A percentile compares a stretch with the other conserved stretches of the same genome.
phyloP scores from a whole-genome alignment of 73 alveolate genomes.

The Stentor roeselii region DNA sequence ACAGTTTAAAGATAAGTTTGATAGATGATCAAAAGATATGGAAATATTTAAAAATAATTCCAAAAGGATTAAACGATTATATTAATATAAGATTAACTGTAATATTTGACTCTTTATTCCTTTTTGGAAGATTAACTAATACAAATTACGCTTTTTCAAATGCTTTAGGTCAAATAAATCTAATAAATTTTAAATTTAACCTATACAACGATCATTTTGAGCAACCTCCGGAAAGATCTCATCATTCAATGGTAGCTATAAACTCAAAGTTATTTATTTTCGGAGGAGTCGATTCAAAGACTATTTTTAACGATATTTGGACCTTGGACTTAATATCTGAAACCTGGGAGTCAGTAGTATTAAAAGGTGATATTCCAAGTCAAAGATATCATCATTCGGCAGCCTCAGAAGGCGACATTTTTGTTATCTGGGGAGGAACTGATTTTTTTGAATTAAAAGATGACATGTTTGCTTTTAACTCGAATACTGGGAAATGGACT shows the following conservation, averaged over 20 bases:
- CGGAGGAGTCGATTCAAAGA: constrained; percentile 6
- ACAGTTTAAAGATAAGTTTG: too few species aligned
- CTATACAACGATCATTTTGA: too few species aligned
- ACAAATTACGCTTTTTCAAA: background rate
- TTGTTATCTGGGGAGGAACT: constrained; percentile 23
- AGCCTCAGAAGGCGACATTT: background rate
- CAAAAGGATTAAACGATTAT: background rate
- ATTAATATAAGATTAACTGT: background rate
- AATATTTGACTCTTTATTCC: background rate
- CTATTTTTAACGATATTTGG: background rate
- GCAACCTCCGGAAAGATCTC: constrained; percentile 24
- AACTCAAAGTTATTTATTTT: background rate
- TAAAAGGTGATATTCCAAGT: constrained; percentile 7
- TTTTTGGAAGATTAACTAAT: background rate
- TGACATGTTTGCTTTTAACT: background rate
- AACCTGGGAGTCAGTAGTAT: background rate
- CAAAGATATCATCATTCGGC: constrained; percentile 14
- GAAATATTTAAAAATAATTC: too few species aligned
- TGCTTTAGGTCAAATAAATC: background rate
- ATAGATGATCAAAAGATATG: too few species aligned
- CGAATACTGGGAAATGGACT: background rate
- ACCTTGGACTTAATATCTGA: background rate
- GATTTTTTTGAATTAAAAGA: background rate
- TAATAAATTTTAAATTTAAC: too few species aligned
- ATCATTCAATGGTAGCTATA: constrained; percentile 3